Percentiles rank a stretch among this genome's conserved stretches.
Conservation (phyloP, 2,329 filamentous ascomycete genomes). For the Hymenoscyphus linearis region DNA sequence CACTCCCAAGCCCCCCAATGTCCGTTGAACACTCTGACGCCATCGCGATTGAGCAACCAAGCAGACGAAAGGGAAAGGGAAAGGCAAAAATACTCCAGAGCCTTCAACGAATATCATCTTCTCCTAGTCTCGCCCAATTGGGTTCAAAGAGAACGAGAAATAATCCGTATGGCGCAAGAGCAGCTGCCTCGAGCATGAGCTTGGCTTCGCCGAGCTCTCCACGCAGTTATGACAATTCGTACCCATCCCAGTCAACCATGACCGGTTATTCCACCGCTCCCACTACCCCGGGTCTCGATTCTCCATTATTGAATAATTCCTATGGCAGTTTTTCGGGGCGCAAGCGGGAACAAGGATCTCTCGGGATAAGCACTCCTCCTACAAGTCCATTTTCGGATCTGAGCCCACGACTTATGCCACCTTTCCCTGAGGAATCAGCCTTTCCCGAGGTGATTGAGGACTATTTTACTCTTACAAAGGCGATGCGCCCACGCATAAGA, state of each 20-base stretch:
- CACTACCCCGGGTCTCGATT: conserved; percentile 26
- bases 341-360: conserved; percentile 19
- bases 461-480: conserved; percentile 28
- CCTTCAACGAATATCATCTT: conserved; percentile 33
- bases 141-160: conserved; percentile 28
- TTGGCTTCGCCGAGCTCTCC: conserved; percentile 26
- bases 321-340: conserved; percentile 20
- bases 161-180: conserved; percentile 29
- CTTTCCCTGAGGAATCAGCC: conserved; percentile 17
- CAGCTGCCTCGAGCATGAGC: conserved; percentile 29
- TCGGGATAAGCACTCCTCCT: conserved; percentile 16
- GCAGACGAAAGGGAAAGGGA: conserved; percentile 31
- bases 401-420: conserved; percentile 16
- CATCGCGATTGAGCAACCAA: conserved; percentile 24
- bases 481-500: conserved; percentile 15
- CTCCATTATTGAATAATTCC: conserved; percentile 21
- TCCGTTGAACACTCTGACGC: conserved; percentile 25
- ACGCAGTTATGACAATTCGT: conserved; percentile 26
- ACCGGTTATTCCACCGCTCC: conserved; percentile 28
- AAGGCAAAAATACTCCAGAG: conserved; percentile 28
- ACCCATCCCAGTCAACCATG: conserved; percentile 21
- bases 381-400: conserved; percentile 23
- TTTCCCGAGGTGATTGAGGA: conserved; percentile 29
- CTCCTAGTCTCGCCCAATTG: conserved; percentile 30
- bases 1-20: conserved; percentile 12